Evolutionary conservation across 2,329 filamentous ascomycete species (phyloP).

Genomic region (Leptographium radiaticola): DNA sequence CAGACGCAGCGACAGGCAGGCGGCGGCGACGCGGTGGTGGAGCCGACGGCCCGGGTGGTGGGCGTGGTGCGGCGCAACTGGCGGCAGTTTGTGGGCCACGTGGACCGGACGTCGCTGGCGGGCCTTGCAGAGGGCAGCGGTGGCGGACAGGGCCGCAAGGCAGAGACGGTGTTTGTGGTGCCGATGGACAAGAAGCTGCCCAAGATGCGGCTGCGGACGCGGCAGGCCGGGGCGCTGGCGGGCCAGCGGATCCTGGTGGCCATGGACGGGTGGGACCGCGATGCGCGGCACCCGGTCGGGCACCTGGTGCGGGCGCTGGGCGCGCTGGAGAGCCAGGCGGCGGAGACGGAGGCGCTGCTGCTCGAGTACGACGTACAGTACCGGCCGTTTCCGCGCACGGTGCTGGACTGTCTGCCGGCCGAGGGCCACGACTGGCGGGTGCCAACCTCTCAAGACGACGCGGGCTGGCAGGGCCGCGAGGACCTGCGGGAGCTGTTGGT

Average conservation of each 20-base stretch:
- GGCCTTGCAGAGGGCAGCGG: neutral
- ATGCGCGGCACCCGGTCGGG: conserved; percentile 82
- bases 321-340: conserved; percentile 91
- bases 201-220: conserved; percentile 84
- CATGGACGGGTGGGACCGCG: conserved; percentile 89
- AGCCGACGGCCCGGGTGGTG: conserved; percentile 85
- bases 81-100: conserved; percentile 93
- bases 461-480: conserved; percentile 73
- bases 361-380: conserved; percentile 98
- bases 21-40: conserved; percentile 62
- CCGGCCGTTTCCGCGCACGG: conserved; percentile 88
- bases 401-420: conserved; percentile 79
- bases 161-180: conserved; percentile 87
- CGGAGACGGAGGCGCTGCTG: conserved; percentile 87
- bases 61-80: conserved; percentile 92
- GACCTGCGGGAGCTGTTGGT: conserved; percentile 80
- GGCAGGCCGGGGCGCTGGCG: conserved; percentile 76
- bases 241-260: conserved; percentile 87
- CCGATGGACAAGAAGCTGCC: conserved; percentile 98
- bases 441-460: conserved; percentile 53
- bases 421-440: conserved; percentile 95
- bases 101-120: conserved; percentile 68
- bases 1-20: conserved; percentile 53
- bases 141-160: conserved; percentile 59
- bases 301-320: conserved; percentile 90